Evolutionary conservation across 2,329 filamentous ascomycete species (phyloP), one percentile per base, ranked within the genome.

Genomic region (Penicillium sp.): DNA sequence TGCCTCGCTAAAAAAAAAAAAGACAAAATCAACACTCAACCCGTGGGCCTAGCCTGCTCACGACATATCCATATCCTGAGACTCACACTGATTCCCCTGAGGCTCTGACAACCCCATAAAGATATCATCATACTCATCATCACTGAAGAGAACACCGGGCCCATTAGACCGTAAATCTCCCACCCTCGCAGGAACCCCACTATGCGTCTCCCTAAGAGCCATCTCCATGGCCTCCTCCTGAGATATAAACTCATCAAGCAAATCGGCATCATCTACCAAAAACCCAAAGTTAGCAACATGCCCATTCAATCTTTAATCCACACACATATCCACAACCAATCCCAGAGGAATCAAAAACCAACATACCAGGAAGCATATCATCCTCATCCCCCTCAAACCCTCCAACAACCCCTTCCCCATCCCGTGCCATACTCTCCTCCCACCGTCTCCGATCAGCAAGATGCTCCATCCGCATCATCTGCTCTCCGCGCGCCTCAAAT

Each of bases 41-140:
- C 36, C 10, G 3, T 39, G 38, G 43, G 62, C 50, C 58, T 19
- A 61, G 57, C 40, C 60, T 46, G 4, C 39, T 64, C 58, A 67
- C n/a, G 73, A 75, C 68, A 74, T 74, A 58, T 77, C 75, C 72
- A 77, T 76, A 55, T 72, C 71, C 56, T 72, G 69, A 46, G 33
- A 39, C 16, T 61, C 53, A 8, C 6, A 39, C 16, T 29, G 34
- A 19, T 21, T 76, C 59, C 15, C 41, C 10, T 6, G 43, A 36
- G 80, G 74, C n/a, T 82, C 78, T 50, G 85, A 72, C 38, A 90
- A 70, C 63, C 90, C 85, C 77, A 84, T 83, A 69, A 96, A 86
- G 8, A 87, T 75, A 60, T 76, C 75, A 64, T 86, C 83, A 65
- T 85, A 86, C 60, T 86, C 84, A n/a, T 84, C 83, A 60, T 85